Evolutionary conservation across 495 filamentous ascomycete genomes (phyloP).

Genomic region (Endocarpon pusillum): DNA sequence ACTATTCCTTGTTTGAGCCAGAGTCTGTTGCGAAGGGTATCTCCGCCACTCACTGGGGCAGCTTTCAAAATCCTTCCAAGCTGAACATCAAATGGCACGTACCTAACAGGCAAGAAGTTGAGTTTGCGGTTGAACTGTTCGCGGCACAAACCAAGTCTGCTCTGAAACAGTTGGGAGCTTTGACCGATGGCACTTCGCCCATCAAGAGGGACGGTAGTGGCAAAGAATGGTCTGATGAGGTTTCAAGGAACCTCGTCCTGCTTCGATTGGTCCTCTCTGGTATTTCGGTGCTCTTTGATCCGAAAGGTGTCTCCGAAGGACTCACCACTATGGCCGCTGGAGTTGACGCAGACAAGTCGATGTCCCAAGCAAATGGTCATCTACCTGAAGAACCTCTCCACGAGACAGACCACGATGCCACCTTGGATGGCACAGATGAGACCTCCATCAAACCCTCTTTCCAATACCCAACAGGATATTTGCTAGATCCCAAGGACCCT

Average conservation of each 20-base stretch:
- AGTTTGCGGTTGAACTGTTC: slow-evolving; percentile 79
- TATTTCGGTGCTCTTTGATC: slow-evolving; percentile 73
- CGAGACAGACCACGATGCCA: slow-evolving; percentile 44
- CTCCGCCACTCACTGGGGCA: slow-evolving; percentile 64
- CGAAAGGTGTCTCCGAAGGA: slow-evolving; percentile 41
- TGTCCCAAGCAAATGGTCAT: slow-evolving; percentile 19
- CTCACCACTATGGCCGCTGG: slow-evolving; percentile 12
- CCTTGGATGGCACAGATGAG: slow-evolving; percentile 57
- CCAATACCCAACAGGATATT: slow-evolving; percentile 71
- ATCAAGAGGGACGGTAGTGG: slow-evolving; percentile 87
- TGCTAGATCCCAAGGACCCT: slow-evolving; percentile 42
- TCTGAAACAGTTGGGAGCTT: slow-evolving; percentile 47
- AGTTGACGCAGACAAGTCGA: slow-evolving; percentile 23
- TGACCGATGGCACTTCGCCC: slow-evolving; percentile 66
- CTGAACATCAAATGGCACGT: slow-evolving; percentile 85
- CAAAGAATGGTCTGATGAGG: slow-evolving; percentile 97
- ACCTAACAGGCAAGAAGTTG: slow-evolving; percentile 57
- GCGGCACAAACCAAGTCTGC: slow-evolving; percentile 54
- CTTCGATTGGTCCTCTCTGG: slow-evolving; percentile 75
- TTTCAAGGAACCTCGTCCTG: slow-evolving; percentile 74
- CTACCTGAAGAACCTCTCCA: slow-evolving; percentile 23
- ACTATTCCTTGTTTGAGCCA: slow-evolving; percentile 71
- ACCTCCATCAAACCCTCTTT: slow-evolving; percentile 67
- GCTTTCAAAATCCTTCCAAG: slow-evolving; percentile 45
- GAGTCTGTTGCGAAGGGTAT: slow-evolving; percentile 36